Percentiles rank a stretch among this genome's conserved stretches.
These are phyloP conservation scores for Fagus crenata DNA, from an alignment of 306 rosid genomes.

Conservation along the genomic window DNA sequence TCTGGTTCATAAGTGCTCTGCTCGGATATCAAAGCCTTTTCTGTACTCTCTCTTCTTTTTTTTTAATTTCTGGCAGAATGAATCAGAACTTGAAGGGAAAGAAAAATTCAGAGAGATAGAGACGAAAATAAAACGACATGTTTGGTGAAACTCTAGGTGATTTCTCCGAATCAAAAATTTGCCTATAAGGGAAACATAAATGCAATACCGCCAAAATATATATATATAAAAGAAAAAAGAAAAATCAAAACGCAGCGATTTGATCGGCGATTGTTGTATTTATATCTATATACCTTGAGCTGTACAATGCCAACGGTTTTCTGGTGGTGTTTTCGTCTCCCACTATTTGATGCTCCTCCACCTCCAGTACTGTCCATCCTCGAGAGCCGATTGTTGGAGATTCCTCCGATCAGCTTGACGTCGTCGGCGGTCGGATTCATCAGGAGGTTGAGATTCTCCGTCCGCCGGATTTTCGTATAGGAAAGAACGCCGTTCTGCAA, in stretches of 20 bases:
- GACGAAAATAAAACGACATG: neutral
- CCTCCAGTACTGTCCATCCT: slow-evolving; percentile 34
- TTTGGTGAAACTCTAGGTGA: neutral
- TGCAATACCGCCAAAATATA: slow-evolving; percentile 5
- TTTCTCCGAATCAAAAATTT: neutral
- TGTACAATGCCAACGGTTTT: slow-evolving; percentile 72
- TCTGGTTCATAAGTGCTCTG: slow-evolving; percentile 26
- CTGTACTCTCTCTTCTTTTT: neutral
- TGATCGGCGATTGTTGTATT: too few species aligned
- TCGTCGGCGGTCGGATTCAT: slow-evolving; percentile 43
- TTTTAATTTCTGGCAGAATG: neutral
- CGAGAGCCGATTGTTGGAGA: slow-evolving; percentile 60
- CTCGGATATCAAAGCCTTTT: slow-evolving; percentile 28
- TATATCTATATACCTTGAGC: slow-evolving; percentile 59
- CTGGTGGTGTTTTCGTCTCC: slow-evolving; percentile 55
- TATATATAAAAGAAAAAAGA: too few species aligned
- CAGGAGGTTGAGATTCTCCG: slow-evolving; percentile 68
- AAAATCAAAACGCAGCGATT: neutral
- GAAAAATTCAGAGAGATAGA: neutral
- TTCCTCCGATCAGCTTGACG: slow-evolving; percentile 72
- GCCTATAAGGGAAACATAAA: neutral
- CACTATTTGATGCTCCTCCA: neutral
- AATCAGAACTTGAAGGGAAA: slow-evolving; percentile 9
- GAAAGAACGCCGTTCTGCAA: slow-evolving; percentile 80
- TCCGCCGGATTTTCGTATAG: slow-evolving; percentile 78